Evolutionary conservation across 192 early-diverging fungal species (phyloP).

Genomic region (Coemansia guatemalensis): DNA sequence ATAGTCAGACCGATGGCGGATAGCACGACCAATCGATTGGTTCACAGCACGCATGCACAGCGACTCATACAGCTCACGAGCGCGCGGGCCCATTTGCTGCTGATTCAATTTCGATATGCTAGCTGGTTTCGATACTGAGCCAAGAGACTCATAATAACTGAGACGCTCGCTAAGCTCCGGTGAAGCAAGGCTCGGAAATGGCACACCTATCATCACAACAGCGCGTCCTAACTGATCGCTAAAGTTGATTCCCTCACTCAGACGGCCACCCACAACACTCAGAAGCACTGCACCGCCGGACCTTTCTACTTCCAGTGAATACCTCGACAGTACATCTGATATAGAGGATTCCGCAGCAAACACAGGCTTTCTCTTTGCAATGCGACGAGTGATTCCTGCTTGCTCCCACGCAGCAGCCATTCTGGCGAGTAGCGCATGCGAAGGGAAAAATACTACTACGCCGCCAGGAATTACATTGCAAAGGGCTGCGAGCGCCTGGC

Average conservation of each 20-base stretch:
- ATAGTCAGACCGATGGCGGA: constrained; percentile 87
- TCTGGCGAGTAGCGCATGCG: constrained; percentile 72
- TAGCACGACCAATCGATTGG: constrained; percentile 89
- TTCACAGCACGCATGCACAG: constrained; percentile 93
- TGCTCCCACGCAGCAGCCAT: constrained; percentile 60
- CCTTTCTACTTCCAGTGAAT: constrained; percentile 53
- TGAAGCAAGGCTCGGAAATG: constrained; percentile 78
- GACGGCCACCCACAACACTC: constrained; percentile 86
- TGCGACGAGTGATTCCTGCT: constrained; percentile 46
- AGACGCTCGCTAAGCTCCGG: constrained; percentile 67
- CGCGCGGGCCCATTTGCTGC: constrained; percentile 50
- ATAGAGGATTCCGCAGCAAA: constrained; percentile 65
- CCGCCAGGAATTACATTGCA: constrained; percentile 78
- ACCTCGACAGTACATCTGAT: constrained; percentile 62
- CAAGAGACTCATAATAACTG: constrained; percentile 23
- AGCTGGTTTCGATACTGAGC: constrained; percentile 15
- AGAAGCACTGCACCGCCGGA: constrained; percentile 72
- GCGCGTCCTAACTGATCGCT: constrained; percentile 81
- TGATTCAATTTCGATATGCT: not conserved
- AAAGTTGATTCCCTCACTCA: constrained; percentile 95
- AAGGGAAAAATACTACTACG: constrained; percentile 86
- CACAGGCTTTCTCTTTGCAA: constrained; percentile 65
- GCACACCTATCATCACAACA: constrained; percentile 87
- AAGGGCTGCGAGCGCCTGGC: constrained; percentile 67
- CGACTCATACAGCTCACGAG: constrained; percentile 73